Evolutionary conservation across 2,329 filamentous ascomycete species (phyloP).

Genomic region (Alternaria brassicae): DNA sequence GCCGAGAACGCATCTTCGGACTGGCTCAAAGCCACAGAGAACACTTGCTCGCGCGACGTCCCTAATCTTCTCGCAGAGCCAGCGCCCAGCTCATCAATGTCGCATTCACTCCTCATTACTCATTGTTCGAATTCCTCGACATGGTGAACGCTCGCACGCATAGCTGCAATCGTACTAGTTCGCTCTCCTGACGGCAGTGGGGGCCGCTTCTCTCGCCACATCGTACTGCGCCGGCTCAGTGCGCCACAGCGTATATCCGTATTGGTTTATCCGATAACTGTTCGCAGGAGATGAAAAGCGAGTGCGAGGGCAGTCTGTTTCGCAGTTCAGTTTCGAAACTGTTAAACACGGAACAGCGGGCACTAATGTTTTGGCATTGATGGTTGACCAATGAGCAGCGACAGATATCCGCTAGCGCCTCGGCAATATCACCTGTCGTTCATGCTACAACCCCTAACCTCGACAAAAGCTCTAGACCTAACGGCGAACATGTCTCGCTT

Average conservation of each 20-base stretch:
- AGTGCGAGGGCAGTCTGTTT: neutral
- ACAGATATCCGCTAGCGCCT: neutral
- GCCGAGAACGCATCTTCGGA: neutral
- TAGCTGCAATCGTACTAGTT: neutral
- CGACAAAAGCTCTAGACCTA: constrained; percentile 4
- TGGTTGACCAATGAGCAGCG: constrained; percentile 6
- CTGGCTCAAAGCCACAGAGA: neutral
- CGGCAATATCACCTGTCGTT: constrained; percentile 6
- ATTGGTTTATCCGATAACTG: neutral
- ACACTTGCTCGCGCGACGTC: neutral
- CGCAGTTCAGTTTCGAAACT: constrained; percentile 29
- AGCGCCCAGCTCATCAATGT: neutral
- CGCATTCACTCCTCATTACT: neutral
- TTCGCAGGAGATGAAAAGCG: neutral
- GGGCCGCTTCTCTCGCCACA: neutral
- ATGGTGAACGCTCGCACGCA: neutral
- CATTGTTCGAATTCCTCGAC: neutral
- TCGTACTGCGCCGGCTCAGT: neutral
- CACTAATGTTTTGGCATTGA: constrained; percentile 20
- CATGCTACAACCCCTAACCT: constrained; percentile 14
- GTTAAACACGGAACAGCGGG: constrained; percentile 16
- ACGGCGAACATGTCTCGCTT: constrained; percentile 14
- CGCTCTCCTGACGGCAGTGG: neutral
- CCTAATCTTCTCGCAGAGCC: neutral
- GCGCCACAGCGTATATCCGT: neutral